These are phyloP conservation scores for Chaetomiaceae sp. DNA, from an alignment of 2,329 filamentous ascomycete genomes.

Conservation along the genomic window DNA sequence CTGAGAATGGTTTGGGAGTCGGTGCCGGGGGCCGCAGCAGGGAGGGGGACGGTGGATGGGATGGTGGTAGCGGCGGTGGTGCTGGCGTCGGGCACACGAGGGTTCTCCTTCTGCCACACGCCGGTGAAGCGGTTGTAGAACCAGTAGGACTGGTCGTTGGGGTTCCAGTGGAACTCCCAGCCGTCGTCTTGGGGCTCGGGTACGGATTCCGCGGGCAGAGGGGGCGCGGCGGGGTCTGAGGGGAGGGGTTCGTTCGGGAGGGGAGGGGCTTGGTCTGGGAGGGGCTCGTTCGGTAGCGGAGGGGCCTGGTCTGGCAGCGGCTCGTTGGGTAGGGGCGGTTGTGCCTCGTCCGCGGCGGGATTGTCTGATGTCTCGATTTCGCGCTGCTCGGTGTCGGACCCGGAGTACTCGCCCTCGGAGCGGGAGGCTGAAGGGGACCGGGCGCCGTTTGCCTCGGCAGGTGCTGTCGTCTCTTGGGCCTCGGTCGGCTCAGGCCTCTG, in stretches of 20 bases:
- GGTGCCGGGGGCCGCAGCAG: slow-evolving; percentile 23
- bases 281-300: slow-evolving; percentile 20
- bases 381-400: neutral
- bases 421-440: slow-evolving; percentile 1
- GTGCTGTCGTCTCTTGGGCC: neutral
- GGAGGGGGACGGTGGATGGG: slow-evolving; percentile 17
- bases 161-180: slow-evolving; percentile 79
- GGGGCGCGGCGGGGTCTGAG: slow-evolving; percentile 29
- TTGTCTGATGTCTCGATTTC: neutral
- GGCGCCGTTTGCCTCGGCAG: neutral
- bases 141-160: slow-evolving; percentile 64
- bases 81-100: slow-evolving; percentile 57
- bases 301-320: slow-evolving; percentile 13
- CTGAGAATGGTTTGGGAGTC: slow-evolving; percentile 17
- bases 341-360: neutral
- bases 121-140: slow-evolving; percentile 80
- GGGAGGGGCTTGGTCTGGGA: slow-evolving; percentile 17
- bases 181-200: slow-evolving; percentile 60
- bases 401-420: slow-evolving; percentile 17
- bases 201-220: slow-evolving; percentile 40
- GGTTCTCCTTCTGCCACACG: slow-evolving; percentile 79
- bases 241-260: slow-evolving; percentile 26
- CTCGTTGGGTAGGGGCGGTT: slow-evolving; percentile 13
- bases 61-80: slow-evolving; percentile 27
- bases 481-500: neutral